Evolutionary conservation across 2,329 filamentous ascomycete species (phyloP), one percentile per base, ranked within the genome.

Genomic region (Biscogniauxia mediterranea): DNA sequence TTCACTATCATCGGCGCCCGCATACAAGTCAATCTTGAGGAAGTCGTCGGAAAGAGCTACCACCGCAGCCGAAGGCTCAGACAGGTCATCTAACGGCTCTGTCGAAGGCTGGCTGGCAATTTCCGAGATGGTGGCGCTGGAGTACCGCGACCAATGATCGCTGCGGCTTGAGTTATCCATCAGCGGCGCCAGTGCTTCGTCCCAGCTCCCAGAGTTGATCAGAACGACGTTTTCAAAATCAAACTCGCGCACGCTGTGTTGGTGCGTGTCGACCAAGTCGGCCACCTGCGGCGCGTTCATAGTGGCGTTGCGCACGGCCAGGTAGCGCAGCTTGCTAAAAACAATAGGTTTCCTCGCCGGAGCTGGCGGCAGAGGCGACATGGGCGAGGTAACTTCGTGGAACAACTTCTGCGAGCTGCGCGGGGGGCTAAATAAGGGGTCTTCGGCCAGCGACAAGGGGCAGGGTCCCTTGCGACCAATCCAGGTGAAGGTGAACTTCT

Each of bases 401-500:
- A 88, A 88, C 7, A 88, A 79, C 74, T 88, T 89, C 71, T 78
- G 80, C 52, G 77, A 77, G 59, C 76, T 76, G 54, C 81, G 79
- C 15, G 83, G 79, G 28, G 85, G 80, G 23, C 84, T 81, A 70
- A 89, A 88, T n/a, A 91, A 81, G 15, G 89, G 86, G 69, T 93
- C 90, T n/a, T 80, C 82, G 15, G 87, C 81, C 5, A 93, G 80
- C 0, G 88, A 86, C 20, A 95, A 75, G 1, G 92, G 92, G 59
- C 89, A 91, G 1, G 89, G 90, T 0, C 92, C 91, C 71, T 87
- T 88, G 52, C 78, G 78, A 49, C 90, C 89, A 64, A 88, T 80
- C 92, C 93, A 96, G 60, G 85, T 84, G 76, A 96, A 96, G 60
- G 83, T 83, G 60, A 96, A 82, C 73, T 88, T 88, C 64, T 89